Evolutionary conservation across 495 filamentous ascomycete species (phyloP), one percentile per base, ranked within the genome.

Genomic region (Podospora appendiculata): DNA sequence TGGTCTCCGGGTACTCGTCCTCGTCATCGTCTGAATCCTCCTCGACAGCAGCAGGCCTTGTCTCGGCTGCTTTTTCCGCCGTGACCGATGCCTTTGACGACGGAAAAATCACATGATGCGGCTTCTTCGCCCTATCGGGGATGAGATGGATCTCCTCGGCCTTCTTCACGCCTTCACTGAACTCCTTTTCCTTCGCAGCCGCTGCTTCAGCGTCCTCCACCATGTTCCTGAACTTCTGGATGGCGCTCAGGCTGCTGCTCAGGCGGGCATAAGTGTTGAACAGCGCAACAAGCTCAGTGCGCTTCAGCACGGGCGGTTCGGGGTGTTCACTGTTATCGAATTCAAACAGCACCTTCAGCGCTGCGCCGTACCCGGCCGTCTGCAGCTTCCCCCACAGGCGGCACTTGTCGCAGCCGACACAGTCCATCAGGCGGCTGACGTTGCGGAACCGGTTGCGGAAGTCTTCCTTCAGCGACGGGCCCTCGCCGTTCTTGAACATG

Each of bases 311-410:
- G 6, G 90, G 91, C 55, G 88, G 86, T 34, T 80, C 79, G 6
- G 69, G 63, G 50, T 85, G 79, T 45, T 87, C 83, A 56, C 83
- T 85, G 57, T 84, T 84, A 63, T 95, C 90, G 57, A 92, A 95
- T 59, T 98, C 94, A 60, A 97, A 98, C 2, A 98, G 75, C 1
- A 98, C 84, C 69, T 98, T 98, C 36, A 98, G 70, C 9, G 93
- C 93, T 2, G 93, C 90, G 35, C 93, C 94, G 62, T 96, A 97
- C 13, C 93, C 93, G 16, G 86, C 87, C 6, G 90, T 93, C 66
- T 98, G 93, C n/a, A 98, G 69, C 69, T 97, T 98, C 46, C 93
- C 93, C 94, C 93, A 98, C 3, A 98, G 81, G 13, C 93, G 83
- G 71, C 93, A 98, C 72, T 98, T 98, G 72, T 98, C 93, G 69